Base-by-base conservation (phyloP, 768 basidiomycete species). In the Gyrodon lividus region DNA sequence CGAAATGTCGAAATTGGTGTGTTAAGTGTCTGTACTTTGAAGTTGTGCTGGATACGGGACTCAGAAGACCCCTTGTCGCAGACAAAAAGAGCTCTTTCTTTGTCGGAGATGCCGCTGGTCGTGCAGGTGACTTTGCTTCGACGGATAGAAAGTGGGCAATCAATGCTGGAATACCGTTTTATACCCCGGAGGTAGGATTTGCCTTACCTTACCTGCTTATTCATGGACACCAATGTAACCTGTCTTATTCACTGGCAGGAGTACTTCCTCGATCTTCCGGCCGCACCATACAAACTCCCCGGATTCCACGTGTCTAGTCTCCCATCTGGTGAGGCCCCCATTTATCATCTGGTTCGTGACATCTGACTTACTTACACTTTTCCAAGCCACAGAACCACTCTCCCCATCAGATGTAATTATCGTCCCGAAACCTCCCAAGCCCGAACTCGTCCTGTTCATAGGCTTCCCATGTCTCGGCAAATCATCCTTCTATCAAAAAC, bases 101-200 rank as follows among this genome's bases (percentile, higher is more conserved):
- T 58, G 86, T 96, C 1, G 94, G 94, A 3, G 94, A 97, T 59
- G 92, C 92, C 2, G 94, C 92, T 10, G 94, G 93, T 10, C 81
- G 94, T 40, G 70, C 75, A 40, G 68, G 70, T 23, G 94, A 97
- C 70, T 90, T 89, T 64, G 79, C 87, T 6, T 83, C 84, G 53
- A 88, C 87, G 0, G 94, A 97, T 67, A 77, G 87, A 39, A 92
- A 95, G 69, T 91, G 86, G 77, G 92, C 94, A 0, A 65, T 84
- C 3, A 96, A 95, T 57, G 63, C 86, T 7, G 86, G 76, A 0
- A 64, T 97, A 2, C 72, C 72, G 9, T 97, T 96, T 64, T 75
- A 77, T 43, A 95, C 93, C 0, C 94, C 94, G 16, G 94, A 97
- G 75, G 92, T 91, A 55, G 7, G 56, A 5, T 49, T 23, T 19